A percentile compares a stretch with the other conserved stretches of the same genome.
phyloP scores from a whole-genome alignment of 495 filamentous ascomycete species.

The Xylaria curta region DNA sequence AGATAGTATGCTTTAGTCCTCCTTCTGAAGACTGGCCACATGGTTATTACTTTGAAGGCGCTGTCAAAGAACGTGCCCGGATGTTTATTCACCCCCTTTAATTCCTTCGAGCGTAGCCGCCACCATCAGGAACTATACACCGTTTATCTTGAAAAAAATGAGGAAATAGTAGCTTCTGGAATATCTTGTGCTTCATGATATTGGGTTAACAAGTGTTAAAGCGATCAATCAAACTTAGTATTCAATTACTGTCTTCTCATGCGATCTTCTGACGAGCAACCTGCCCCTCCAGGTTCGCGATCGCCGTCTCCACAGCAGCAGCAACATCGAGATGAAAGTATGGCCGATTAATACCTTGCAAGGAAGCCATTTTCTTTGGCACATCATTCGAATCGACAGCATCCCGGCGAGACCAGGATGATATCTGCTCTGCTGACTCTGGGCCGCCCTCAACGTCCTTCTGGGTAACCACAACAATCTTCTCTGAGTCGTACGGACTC shows the following conservation, averaged over 20 bases:
- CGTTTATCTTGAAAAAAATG: not conserved
- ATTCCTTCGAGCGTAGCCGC: not conserved
- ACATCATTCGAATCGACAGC: slow-evolving; percentile 13
- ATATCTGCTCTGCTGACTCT: slow-evolving; percentile 33
- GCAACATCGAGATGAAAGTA: slow-evolving; percentile 69
- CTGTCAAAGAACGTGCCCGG: not conserved
- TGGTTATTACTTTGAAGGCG: too few species aligned
- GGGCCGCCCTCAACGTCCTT: slow-evolving; percentile 25
- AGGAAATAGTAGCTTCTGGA: not conserved
- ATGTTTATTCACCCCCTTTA: not conserved
- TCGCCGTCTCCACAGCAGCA: slow-evolving; percentile 81
- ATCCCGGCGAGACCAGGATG: slow-evolving; percentile 30
- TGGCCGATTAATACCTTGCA: slow-evolving; percentile 57
- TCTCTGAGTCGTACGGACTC: not conserved
- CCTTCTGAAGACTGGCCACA: too few species aligned
- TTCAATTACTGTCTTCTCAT: not conserved
- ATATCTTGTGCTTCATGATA: not conserved
- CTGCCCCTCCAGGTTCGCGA: slow-evolving; percentile 64
- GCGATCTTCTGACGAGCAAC: slow-evolving; percentile 2
- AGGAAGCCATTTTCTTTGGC: slow-evolving; percentile 35
- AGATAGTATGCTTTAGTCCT: too few species aligned
- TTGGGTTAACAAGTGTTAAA: not conserved
- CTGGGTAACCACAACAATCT: slow-evolving; percentile 30
- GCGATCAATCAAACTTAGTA: not conserved
- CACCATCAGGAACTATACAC: not conserved